Base-by-base conservation (phyloP, 805 yeast genomes). In the Zygotorulaspora chibaensis region DNA sequence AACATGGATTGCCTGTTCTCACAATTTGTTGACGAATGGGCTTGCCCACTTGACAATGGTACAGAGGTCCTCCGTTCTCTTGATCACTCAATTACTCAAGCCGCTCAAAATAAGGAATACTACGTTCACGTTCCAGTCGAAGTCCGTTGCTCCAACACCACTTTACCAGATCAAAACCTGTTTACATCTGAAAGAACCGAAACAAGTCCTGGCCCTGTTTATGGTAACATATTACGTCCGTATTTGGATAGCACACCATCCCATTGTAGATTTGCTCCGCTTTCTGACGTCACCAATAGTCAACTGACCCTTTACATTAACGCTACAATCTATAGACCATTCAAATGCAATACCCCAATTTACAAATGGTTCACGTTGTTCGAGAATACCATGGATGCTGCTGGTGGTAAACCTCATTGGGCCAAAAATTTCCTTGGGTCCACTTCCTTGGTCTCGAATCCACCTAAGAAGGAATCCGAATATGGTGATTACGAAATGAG, bases 401-500 rank as follows among this genome's bases (percentile, higher is more conserved):
- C 84, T 25, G 89, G 85, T 30, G 99, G 99, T 36, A 86, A 82
- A 63, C 99, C 99, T 2, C 99, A 91, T 66, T 91, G 99, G 99
- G 99, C 99, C 13, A 91, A 91, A 72, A 90, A 89, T 66, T 91
- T 88, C 65, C 71, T 86, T 46, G 95, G 96, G 1, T 69, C 77
- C 2, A 57, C 61, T 2, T 65, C 69, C 10, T 54, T 62, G 56
- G 63, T 66, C 6, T 59, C 60, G 7, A 56, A 64, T 38, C 48
- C 63, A 51, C 41, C 50, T 34, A 57, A 63, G 46, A 61, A 59
- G 2, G 77, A 74, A 42, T 62, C 70, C 39, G 61, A 70, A 35
- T 71, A 69, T 45, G 68, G 70, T 43, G 83, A 79, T 51, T 84
- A 83, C 51, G 81, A 84, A 48, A 86, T 88, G 93, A 73, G 81